Base-by-base conservation (phyloP, 805 yeast genomes). In the Candida broadrunensis region DNA sequence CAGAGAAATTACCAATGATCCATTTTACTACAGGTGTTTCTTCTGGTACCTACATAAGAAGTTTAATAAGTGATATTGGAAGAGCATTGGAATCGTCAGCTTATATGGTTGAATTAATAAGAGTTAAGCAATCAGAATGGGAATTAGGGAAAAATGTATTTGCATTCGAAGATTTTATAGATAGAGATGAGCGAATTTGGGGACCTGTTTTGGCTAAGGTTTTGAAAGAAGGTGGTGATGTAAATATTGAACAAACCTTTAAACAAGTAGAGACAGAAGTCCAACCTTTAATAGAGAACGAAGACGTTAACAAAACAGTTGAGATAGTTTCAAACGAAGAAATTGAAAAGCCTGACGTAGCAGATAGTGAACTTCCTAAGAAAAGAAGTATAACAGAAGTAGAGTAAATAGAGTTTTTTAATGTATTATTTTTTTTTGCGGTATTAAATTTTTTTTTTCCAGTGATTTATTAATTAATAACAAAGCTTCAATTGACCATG, bases 11-110 rank as follows among this genome's bases (percentile, higher is more conserved):
- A 2, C 93, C 95, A 2, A 51, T 84, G 36, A 52, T 91, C 19
- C 90, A 85, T 51, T 78, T 93, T 49, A 76, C 74, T 13, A 78
- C 95, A 3, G 75, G 78, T 26, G 99, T 91, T 1, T 85, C 96
- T 1, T 88, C 97, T 0, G 99, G 99, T 1, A 93, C 98, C 0
- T 93, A 93, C 54, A 89, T 93, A 36, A 75, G 99, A 49, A 85
- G 97, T 2, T 66, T 93, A 39, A 73, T 93, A 36, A 88, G 95
- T 62, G 99, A 93, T 55, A 71, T 87, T 33, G 98, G 96, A 2
- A 77, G 85, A 44, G 85, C 91, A 0, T 65, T 90, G 56, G 82
- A 84, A 14, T 80, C 90, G 0, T 78, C 87, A 19, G 88, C 96
- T 0, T 88, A 88, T 55, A 90, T 93, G 96, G 96, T 85, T 7